Evolutionary conservation across 1,139 yeast species (phyloP).

Genomic region (Zygoascus hellenicus): DNA sequence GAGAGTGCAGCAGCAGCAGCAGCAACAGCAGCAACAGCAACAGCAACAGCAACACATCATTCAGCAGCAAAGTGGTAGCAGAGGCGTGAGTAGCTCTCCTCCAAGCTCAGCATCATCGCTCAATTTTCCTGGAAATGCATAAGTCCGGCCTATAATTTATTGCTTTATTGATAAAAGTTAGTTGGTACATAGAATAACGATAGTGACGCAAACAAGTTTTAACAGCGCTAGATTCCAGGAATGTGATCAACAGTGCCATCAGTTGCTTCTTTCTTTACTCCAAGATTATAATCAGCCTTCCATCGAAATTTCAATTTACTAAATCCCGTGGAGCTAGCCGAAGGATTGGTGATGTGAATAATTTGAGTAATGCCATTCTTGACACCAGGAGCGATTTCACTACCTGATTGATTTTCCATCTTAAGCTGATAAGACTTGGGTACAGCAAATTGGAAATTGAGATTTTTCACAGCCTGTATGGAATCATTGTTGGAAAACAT

Average conservation of each 20-base stretch:
- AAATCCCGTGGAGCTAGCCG: conserved; percentile 28
- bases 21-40: conserved; percentile 17
- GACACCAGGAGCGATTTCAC: conserved; percentile 46
- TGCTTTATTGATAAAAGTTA: not conserved
- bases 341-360: conserved; percentile 52
- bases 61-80: not conserved
- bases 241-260: conserved; percentile 29
- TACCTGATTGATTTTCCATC: conserved; percentile 66
- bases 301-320: conserved; percentile 62
- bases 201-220: not conserved
- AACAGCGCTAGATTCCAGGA: conserved; percentile 23
- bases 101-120: conserved; percentile 2
- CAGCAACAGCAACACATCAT: not conserved
- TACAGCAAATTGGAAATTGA: conserved; percentile 75
- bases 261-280: conserved; percentile 23
- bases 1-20: conserved; percentile 24
- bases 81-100: not conserved
- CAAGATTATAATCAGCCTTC: conserved; percentile 58
- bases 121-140: not conserved
- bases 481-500: conserved; percentile 45
- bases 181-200: not conserved
- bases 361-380: conserved; percentile 55
- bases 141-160: too few relatives aligned
- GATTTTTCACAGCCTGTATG: conserved; percentile 37
- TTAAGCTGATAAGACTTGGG: conserved; percentile 65